Evolutionary conservation across 805 yeast species (phyloP), one percentile per base, ranked within the genome.

Genomic region (Candida pseudofarinosa): DNA sequence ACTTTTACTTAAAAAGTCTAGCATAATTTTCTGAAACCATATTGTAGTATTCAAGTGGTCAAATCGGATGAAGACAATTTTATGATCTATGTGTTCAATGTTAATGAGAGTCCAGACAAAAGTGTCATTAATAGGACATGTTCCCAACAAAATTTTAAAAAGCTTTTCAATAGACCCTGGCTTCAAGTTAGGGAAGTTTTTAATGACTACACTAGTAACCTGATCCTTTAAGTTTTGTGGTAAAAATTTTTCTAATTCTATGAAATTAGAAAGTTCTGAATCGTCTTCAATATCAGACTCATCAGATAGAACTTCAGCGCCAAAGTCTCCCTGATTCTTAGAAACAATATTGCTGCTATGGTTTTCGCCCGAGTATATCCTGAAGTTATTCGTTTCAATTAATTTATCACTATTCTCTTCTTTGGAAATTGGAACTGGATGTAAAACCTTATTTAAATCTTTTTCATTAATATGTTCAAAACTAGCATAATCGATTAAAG

Each of bases 141-240:
- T 15, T 15, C 39, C 16, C 2, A 59, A 35, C 1, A 66, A 39
- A 3, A 43, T 44, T 17, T 48, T 45, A 19, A 74, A 48, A 0
- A 71, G 43, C 38, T 58, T 63, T 43, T 71, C 77, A 17, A 70
- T 52, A 1, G 59, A 51, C 1, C 45, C 42, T 33, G 52, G 52
- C 26, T 55, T 50, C 3, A 71, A 45, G 12, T 56, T 59, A 4
- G 67, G 69, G 40, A 74, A 61, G 33, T 63, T 63, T 18, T 56
- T 52, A 10, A 73, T 46, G 4, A 62, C 51, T 2, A 70, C 53
- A 3, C 66, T 60, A 37, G 55, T 49, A 4, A 70, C 41, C 42
- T 74, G 75, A 30, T 69, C 61, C 35, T 60, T 55, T 33, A 68
- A 53, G 34, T 60, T 67, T 1, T 43, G 39, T 0, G 76, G 74